phyloP scores from a whole-genome alignment of 805 yeast genomes.

The Isabelozyma rhagii region DNA sequence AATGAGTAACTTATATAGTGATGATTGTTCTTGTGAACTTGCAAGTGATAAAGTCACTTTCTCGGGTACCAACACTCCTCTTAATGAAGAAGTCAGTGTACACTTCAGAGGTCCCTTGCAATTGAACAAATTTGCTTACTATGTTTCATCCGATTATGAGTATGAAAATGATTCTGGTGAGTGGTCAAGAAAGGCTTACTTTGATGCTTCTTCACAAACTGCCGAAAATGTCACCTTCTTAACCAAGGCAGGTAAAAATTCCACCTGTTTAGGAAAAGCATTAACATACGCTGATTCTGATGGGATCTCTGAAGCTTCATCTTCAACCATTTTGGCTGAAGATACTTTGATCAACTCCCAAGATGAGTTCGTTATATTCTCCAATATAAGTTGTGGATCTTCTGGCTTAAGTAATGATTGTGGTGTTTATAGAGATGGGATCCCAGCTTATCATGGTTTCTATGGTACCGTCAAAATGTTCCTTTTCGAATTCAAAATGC shows the following conservation, averaged over 20 bases:
- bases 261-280: conserved; percentile 67
- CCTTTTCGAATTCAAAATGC: conserved; percentile 67
- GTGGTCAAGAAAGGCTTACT: conserved; percentile 63
- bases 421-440: conserved; percentile 73
- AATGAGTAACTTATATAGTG: conserved; percentile 39
- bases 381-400: conserved; percentile 53
- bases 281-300: conserved; percentile 58
- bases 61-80: conserved; percentile 62
- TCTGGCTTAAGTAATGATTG: conserved; percentile 59
- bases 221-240: conserved; percentile 66
- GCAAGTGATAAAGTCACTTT: conserved; percentile 37
- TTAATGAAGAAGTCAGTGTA: conserved; percentile 66
- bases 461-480: conserved; percentile 68
- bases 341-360: conserved; percentile 53
- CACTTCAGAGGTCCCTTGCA: conserved; percentile 77
- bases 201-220: conserved; percentile 45
- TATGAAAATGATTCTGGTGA: conserved; percentile 34
- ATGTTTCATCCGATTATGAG: conserved; percentile 43
- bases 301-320: conserved; percentile 48
- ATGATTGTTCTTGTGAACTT: conserved; percentile 46
- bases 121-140: conserved; percentile 59
- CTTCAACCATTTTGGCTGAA: conserved; percentile 46
- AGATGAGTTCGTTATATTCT: conserved; percentile 58
- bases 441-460: conserved; percentile 73
- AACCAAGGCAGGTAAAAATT: conserved; percentile 57